Base-by-base conservation (phyloP, 495 filamentous ascomycete genomes). In the Neurospora tetrasperma region DNA sequence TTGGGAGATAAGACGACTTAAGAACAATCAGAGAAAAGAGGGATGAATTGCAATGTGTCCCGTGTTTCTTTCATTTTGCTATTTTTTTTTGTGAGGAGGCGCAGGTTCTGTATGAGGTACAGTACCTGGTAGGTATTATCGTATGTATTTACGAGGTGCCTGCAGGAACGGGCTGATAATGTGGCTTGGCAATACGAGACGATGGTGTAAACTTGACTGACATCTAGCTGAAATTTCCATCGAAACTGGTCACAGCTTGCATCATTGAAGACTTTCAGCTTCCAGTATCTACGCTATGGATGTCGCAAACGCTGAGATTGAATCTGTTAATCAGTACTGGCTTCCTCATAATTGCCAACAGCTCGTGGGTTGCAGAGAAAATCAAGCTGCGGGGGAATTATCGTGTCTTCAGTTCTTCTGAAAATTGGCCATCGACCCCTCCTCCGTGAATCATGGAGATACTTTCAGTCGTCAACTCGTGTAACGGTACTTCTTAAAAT, bases 51-150 rank as follows among this genome's bases (percentile, higher is more conserved):
- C 5, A 42, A 42, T 12, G 1, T 42, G 42, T 11, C 5, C 35
- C 2, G 0, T 23, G 5, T 35, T 4, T 35, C 2, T 5, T 4
- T 35, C 2, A 1, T 35, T 6, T 5, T 38, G 0, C 0, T 6
- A 5, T 42, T 6, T 42, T 42, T 42, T 16, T 12, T 5, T 4
- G 12, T 5, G 35, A 6, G 3, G 35, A 42, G 14, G 42, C 14
- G 42, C 42, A 42, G 14, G 12, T 38, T 42, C 42, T 12, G 42
- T 42, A 42, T 12, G 42, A 42, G 42, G 42, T 16, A 16, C 35
- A 5, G 27, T 38, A 38, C 35, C 5, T 38, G 3, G 2, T 31
- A 31, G 27, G 27, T 31, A 31, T 31, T 31, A 31, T 31, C 27
- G 27, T 31, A 31, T 31, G 27, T 31, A 31, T 31, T 31, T 31